These are phyloP conservation scores for Metschnikowia sp. DNA, from an alignment of 805 yeast genomes.

Conservation along the genomic window DNA sequence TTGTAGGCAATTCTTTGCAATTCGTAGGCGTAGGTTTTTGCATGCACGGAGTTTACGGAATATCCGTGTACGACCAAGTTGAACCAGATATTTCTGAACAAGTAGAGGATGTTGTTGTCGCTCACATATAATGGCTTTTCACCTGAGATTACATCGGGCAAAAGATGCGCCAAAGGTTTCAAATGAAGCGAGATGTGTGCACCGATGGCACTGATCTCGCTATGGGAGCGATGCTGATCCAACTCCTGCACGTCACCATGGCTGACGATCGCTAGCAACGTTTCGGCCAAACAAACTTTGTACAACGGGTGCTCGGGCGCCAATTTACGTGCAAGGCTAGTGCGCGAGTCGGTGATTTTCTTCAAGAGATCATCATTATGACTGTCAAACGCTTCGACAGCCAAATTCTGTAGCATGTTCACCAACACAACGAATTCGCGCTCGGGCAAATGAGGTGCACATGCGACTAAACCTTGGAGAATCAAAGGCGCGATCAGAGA, in stretches of 20 bases:
- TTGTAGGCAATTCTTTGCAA: conserved; percentile 75
- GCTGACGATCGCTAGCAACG: conserved; percentile 62
- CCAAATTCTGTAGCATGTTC: conserved; percentile 52
- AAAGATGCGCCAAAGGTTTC: conserved; percentile 68
- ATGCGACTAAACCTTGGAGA: conserved; percentile 57
- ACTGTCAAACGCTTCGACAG: conserved; percentile 41
- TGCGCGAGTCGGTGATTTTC: conserved; percentile 50
- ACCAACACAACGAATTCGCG: conserved; percentile 66
- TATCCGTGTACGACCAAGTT: conserved; percentile 91
- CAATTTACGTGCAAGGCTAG: conserved; percentile 41
- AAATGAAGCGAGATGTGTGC: conserved; percentile 60
- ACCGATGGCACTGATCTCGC: conserved; percentile 68
- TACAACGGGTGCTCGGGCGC: conserved; percentile 40
- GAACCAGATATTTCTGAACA: conserved; percentile 90
- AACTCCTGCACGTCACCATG: conserved; percentile 75
- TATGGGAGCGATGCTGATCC: conserved; percentile 78
- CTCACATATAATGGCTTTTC: conserved; percentile 41
- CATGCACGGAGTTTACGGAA: conserved; percentile 54
- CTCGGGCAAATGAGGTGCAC: conserved; percentile 59
- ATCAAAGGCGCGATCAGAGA: conserved; percentile 53
- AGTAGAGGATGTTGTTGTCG: conserved; percentile 49
- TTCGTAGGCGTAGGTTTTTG: conserved; percentile 43
- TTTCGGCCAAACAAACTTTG: conserved; percentile 57
- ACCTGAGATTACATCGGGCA: conserved; percentile 52
- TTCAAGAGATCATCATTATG: conserved; percentile 36